Conservation (phyloP, 2,329 filamentous ascomycete genomes). For the Hymenoscyphus linearis region DNA sequence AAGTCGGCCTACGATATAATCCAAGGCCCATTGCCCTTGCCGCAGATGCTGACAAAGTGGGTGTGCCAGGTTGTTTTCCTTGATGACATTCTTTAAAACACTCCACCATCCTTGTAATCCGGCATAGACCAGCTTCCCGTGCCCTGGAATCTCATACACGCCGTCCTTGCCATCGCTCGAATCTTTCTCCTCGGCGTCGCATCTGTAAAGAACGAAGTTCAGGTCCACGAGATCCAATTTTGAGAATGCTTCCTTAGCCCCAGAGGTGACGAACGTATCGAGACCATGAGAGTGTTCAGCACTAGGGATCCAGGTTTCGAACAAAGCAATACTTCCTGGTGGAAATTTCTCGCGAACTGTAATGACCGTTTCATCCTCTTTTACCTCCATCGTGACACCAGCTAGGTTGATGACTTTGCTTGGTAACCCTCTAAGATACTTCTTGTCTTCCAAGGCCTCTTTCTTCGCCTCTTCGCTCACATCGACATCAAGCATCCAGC, state of each 20-base stretch:
- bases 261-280: slow-evolving; percentile 80
- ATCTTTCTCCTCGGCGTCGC: slow-evolving; percentile 82
- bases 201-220: slow-evolving; percentile 87
- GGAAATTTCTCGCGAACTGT: slow-evolving; percentile 78
- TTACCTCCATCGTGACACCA: slow-evolving; percentile 67
- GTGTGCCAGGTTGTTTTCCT: slow-evolving; percentile 86
- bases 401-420: slow-evolving; percentile 71
- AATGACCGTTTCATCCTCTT: slow-evolving; percentile 71
- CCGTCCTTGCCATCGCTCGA: slow-evolving; percentile 75
- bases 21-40: slow-evolving; percentile 85
- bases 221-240: slow-evolving; percentile 73
- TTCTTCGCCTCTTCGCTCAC: slow-evolving; percentile 63
- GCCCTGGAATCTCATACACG: slow-evolving; percentile 79
- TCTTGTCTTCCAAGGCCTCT: slow-evolving; percentile 61
- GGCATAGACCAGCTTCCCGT: slow-evolving; percentile 85
- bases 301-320: slow-evolving; percentile 91
- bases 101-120: slow-evolving; percentile 99
- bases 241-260: slow-evolving; percentile 71
- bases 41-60: slow-evolving; percentile 90
- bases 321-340: slow-evolving; percentile 88
- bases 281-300: slow-evolving; percentile 79
- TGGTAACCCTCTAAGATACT: slow-evolving; percentile 73
- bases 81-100: slow-evolving; percentile 75
- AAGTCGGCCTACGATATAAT: slow-evolving; percentile 77
- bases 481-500: slow-evolving; percentile 90